A percentile compares a stretch with the other conserved stretches of the same genome.
These are phyloP conservation scores for Aspergillus quadricinctus DNA, from an alignment of 2,329 filamentous ascomycete genomes.

Conservation along the genomic window DNA sequence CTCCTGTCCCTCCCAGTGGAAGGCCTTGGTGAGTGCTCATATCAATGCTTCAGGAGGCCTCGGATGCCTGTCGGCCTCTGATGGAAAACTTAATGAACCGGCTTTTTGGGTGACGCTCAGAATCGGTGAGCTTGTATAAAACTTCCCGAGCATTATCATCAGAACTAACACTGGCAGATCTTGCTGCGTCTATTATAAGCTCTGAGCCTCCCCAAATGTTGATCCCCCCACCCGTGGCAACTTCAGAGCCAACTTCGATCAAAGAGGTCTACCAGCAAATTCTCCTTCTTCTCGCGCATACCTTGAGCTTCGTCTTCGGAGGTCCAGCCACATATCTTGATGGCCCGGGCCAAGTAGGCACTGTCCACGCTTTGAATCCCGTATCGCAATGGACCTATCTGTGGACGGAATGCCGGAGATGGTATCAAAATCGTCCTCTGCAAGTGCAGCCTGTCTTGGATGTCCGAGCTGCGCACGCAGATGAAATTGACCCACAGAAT, in stretches of 20 bases:
- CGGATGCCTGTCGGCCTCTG: constrained; percentile 1
- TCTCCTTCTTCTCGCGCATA: constrained; percentile 17
- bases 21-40: constrained; percentile 4
- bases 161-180: constrained; percentile 7
- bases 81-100: constrained; percentile 14
- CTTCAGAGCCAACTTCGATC: constrained; percentile 2
- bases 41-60: constrained; percentile 5
- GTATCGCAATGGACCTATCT: constrained; percentile 22
- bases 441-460: constrained; percentile 20
- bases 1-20: constrained; percentile 14
- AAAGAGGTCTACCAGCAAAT: constrained; percentile 15
- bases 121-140: constrained; percentile 11
- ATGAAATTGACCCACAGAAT: constrained; percentile 19
- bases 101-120: constrained; percentile 18
- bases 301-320: constrained; percentile 14
- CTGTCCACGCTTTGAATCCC: constrained; percentile 2
- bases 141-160: background rate
- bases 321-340: constrained; percentile 8
- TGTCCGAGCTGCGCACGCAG: constrained; percentile 20
- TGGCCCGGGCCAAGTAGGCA: constrained; percentile 9
- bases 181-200: constrained; percentile 16
- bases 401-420: constrained; percentile 23
- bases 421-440: constrained; percentile 21
- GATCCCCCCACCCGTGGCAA: constrained; percentile 10
- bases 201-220: constrained; percentile 14